Evolutionary conservation across 2,329 filamentous ascomycete species (phyloP), one percentile per base, ranked within the genome.

Genomic region (Allantophomopsis cytisporea): DNA sequence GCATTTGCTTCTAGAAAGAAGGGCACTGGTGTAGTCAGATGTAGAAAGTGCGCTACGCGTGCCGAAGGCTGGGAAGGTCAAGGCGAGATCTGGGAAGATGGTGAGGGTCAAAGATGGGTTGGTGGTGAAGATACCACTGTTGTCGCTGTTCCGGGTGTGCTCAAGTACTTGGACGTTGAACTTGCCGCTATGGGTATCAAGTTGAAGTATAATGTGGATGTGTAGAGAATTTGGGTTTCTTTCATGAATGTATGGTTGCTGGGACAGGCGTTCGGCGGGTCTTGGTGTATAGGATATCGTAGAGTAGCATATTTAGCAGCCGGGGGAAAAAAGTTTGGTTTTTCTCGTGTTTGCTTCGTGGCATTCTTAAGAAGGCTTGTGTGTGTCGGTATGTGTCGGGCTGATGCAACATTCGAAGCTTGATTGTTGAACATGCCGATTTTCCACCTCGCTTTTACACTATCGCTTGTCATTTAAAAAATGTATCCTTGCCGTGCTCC

Each of bases 181-280:
- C 65, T 98, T 51, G 85, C 88, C 30, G 87, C 87, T 41, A 98
- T 98, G 91, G 91, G 91, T 39, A 80, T 98, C 39, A 82, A 87
- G 63, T 75, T 98, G 63, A 94, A 86, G 68, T 96, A 94, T 57
- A 80, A 81, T 59, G 82, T 96, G 49, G 71, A 49, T 12, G 54
- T 53, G 31, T 45, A 36, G 35, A 34, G 32, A 18, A 18, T 15
- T 12, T 5, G 16, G 16, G n/a, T n/a, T 28, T 15, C 3, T 12
- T 15, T 18, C 14, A 34, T 34, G 32, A 15, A 34, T 34, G 14
- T 15, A 18, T 15, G 14, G 32, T 15, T 15, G 32, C 16, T 18
- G 32, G 32, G 31, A 10, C 16, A 34, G 32, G 32, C 32, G 32
- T 34, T 34, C 11, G 23, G 23, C 8, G 23, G 23, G 4, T 10